These are phyloP conservation scores for Chrysosporium keratinophilum DNA, from an alignment of 2,329 filamentous ascomycete species.

Conservation along the genomic window DNA sequence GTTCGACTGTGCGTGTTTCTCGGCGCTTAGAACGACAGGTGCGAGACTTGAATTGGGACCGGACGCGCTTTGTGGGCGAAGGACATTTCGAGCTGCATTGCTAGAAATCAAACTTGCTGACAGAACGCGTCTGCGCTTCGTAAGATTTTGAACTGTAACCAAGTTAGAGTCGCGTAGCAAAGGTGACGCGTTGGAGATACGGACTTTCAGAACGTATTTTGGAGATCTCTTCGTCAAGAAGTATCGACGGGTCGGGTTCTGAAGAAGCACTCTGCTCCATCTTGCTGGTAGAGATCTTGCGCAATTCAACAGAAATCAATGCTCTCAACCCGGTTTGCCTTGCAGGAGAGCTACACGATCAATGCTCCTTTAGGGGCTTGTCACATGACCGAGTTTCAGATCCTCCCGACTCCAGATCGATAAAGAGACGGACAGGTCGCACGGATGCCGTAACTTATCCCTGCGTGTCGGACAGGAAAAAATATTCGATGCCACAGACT, in stretches of 20 bases:
- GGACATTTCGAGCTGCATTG: slow-evolving; percentile 26
- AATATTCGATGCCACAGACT: not conserved
- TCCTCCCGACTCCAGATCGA: not conserved
- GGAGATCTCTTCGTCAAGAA: slow-evolving; percentile 34
- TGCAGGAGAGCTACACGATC: not conserved
- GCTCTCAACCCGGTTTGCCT: not conserved
- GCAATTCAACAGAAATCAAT: not conserved
- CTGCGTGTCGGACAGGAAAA: not conserved
- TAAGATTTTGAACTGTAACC: slow-evolving; percentile 31
- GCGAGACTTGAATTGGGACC: slow-evolving; percentile 23
- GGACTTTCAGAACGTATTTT: slow-evolving; percentile 34
- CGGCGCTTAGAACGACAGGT: slow-evolving; percentile 25
- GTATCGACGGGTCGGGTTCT: slow-evolving; percentile 10
- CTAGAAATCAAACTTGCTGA: slow-evolving; percentile 36
- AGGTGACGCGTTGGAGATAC: slow-evolving; percentile 12
- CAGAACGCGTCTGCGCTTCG: slow-evolving; percentile 31
- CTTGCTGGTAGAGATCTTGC: not conserved
- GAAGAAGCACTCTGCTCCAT: not conserved
- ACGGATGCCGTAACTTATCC: not conserved
- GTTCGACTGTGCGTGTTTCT: slow-evolving; percentile 29
- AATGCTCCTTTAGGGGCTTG: not conserved
- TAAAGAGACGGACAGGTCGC: not conserved
- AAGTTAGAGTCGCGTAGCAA: not conserved
- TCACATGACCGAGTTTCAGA: not conserved
- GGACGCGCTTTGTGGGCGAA: slow-evolving; percentile 16